These are phyloP conservation scores for Phytophthora idaei DNA, from an alignment of 352 stramenopile genomes.

Conservation along the genomic window DNA sequence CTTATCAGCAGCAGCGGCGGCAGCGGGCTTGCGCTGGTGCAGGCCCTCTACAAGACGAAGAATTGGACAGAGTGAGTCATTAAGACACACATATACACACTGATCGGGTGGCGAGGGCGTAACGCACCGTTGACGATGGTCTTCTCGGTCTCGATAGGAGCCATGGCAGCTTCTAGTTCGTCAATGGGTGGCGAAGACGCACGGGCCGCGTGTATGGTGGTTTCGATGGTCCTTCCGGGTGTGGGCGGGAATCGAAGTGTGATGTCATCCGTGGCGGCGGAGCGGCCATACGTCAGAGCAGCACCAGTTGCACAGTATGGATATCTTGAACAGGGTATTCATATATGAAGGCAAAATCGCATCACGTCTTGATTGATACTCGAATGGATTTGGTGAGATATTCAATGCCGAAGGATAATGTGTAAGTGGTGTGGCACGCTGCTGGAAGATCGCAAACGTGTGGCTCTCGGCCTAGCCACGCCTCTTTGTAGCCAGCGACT, in stretches of 20 bases:
- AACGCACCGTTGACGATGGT: conserved; percentile 31
- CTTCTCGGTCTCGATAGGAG: conserved; percentile 42
- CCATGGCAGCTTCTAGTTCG: conserved; percentile 30
- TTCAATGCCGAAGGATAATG: not conserved
- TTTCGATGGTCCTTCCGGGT: conserved; percentile 34
- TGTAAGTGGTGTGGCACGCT: conserved; percentile 2
- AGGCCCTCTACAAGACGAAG: conserved; percentile 40
- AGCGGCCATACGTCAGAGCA: conserved; percentile 10
- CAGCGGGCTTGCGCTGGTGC: conserved; percentile 61
- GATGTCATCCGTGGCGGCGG: conserved; percentile 32
- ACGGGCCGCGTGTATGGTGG: not conserved
- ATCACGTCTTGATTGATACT: too few species aligned
- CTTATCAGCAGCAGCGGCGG: conserved; percentile 16
- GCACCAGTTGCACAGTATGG: not conserved
- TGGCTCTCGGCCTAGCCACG: conserved; percentile 22
- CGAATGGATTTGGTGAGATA: not conserved
- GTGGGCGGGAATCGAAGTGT: conserved; percentile 41
- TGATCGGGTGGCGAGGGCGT: not conserved
- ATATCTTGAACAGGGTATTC: not conserved
- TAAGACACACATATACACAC: not conserved
- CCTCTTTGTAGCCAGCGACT: conserved; percentile 31
- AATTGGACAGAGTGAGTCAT: not conserved
- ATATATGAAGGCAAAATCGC: not conserved
- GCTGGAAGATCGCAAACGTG: conserved; percentile 41
- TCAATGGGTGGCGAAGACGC: conserved; percentile 4